Evolutionary conservation across 192 early-diverging fungal species (phyloP).

Genomic region (Martensiomyces pterosporus): DNA sequence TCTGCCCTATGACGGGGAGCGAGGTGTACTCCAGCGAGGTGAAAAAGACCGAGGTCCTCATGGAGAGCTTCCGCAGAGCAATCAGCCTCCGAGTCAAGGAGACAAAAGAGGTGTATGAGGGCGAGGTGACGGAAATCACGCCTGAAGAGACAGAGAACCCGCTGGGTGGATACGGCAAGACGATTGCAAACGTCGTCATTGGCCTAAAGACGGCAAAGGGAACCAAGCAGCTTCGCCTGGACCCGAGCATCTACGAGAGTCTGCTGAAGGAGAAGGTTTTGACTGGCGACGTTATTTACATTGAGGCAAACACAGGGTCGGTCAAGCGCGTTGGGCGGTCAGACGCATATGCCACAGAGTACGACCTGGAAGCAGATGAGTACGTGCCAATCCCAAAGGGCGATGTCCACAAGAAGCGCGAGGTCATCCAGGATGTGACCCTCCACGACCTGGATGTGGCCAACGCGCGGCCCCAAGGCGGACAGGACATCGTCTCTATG

Average conservation of each 20-base stretch:
- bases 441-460: slow-evolving; percentile 97
- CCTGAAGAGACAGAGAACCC: slow-evolving; percentile 98
- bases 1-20: slow-evolving; percentile 98
- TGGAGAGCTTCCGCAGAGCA: slow-evolving; percentile 97
- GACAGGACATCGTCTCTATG: slow-evolving; percentile 97
- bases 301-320: slow-evolving; percentile 95
- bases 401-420: slow-evolving; percentile 99
- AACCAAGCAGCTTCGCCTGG: slow-evolving; percentile 94
- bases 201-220: slow-evolving; percentile 98
- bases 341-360: slow-evolving; percentile 98
- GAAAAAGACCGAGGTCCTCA: slow-evolving; percentile 99
- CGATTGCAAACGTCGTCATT: slow-evolving; percentile 91
- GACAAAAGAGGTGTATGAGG: slow-evolving; percentile 99
- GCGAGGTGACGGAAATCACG: slow-evolving; percentile 95
- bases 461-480: slow-evolving; percentile 94
- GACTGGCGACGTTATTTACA: slow-evolving; percentile 97
- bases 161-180: slow-evolving; percentile 96
- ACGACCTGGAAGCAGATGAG: slow-evolving; percentile 96
- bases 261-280: slow-evolving; percentile 96
- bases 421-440: slow-evolving; percentile 96
- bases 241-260: slow-evolving; percentile 95
- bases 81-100: slow-evolving; percentile 97
- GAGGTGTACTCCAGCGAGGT: slow-evolving; percentile 98
- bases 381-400: slow-evolving; percentile 98
- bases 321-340: slow-evolving; percentile 97